Evolutionary conservation across 495 filamentous ascomycete genomes (phyloP).

Genomic region (Neurospora sublineolata): DNA sequence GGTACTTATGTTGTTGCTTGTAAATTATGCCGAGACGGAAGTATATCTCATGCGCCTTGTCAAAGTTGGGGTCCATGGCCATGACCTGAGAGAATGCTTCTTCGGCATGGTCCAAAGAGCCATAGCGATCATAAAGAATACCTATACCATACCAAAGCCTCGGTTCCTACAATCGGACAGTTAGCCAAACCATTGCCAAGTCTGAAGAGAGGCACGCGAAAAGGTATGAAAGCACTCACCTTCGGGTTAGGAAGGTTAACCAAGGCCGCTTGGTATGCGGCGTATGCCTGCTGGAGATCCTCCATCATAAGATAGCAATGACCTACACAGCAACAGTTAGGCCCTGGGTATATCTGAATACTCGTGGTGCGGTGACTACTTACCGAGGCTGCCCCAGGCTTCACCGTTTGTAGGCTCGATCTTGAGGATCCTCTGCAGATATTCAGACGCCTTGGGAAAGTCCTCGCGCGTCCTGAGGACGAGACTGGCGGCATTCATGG

Average conservation of each 20-base stretch:
- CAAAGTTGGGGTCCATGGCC: slow-evolving; percentile 95
- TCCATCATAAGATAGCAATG: slow-evolving; percentile 99
- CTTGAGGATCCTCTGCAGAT: slow-evolving; percentile 81
- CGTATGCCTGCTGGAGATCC: slow-evolving; percentile 91
- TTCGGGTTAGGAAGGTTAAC: slow-evolving; percentile 92
- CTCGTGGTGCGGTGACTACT: slow-evolving; percentile 9
- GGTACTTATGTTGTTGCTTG: slow-evolving; percentile 95
- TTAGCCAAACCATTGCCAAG: neutral
- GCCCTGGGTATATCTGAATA: neutral
- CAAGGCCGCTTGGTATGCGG: slow-evolving; percentile 92
- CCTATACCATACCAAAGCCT: slow-evolving; percentile 99
- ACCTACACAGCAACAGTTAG: slow-evolving; percentile 33
- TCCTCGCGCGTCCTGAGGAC: slow-evolving; percentile 87
- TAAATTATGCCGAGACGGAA: slow-evolving; percentile 98
- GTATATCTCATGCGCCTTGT: slow-evolving; percentile 99
- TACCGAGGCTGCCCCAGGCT: slow-evolving; percentile 91
- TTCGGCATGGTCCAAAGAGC: slow-evolving; percentile 93
- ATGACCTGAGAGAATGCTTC: slow-evolving; percentile 98
- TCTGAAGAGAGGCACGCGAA: neutral
- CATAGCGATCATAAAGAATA: slow-evolving; percentile 94
- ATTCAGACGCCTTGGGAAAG: slow-evolving; percentile 89
- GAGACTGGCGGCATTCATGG: slow-evolving; percentile 88
- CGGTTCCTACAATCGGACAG: slow-evolving; percentile 60
- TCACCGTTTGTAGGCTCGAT: slow-evolving; percentile 83
- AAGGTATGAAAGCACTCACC: slow-evolving; percentile 36